Base-by-base conservation (phyloP, 2,329 filamentous ascomycete species). In the Diaporthe sp. region DNA sequence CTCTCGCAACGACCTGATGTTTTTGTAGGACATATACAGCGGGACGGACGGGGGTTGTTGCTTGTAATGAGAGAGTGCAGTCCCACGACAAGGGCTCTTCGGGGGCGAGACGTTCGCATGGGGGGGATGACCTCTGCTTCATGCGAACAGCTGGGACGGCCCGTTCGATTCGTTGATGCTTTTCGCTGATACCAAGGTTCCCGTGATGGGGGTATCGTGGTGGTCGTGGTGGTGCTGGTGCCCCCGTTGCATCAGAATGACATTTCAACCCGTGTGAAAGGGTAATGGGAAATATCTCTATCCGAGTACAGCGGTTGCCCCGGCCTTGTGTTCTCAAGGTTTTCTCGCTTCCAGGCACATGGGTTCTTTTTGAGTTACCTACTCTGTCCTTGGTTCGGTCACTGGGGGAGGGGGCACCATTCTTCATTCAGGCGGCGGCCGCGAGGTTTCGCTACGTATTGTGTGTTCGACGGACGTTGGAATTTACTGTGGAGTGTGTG, bases 91-190 rank as follows among this genome's bases (percentile, higher is more conserved):
- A 49, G 68, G 58, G 44, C 44, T 15, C 44, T 15, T 10, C 22
- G 31, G 44, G 44, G n/a, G 31, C 49, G 31, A 22, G 22, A 15
- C n/a, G 34, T 62, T 62, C 44, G 46, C 44, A 49, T 39, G 44
- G 51, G 31, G 31, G n/a, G n/a, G 22, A 9, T 42, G 37, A 15
- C 10, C 25, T 55, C n/a, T 61, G 22, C 44, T 72, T 49, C 42
- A 39, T 72, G 44, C 46, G 46, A 53, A 53, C 46, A 53, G 60
- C 44, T 53, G 57, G 57, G 31, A 62, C 57, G 71, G 71, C 57
- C 71, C 71, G 71, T 62, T 62, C 31, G 42, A 55, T 55, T 72
- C 34, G 19, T 53, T 28, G 44, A 62, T 31, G 31, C 44, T 22
- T 37, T n/a, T 39, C 31, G 19, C 62, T 51, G 19, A 34, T 37